phyloP scores from a whole-genome alignment of 768 basidiomycete genomes.

The Auriscalpium microsporum region DNA sequence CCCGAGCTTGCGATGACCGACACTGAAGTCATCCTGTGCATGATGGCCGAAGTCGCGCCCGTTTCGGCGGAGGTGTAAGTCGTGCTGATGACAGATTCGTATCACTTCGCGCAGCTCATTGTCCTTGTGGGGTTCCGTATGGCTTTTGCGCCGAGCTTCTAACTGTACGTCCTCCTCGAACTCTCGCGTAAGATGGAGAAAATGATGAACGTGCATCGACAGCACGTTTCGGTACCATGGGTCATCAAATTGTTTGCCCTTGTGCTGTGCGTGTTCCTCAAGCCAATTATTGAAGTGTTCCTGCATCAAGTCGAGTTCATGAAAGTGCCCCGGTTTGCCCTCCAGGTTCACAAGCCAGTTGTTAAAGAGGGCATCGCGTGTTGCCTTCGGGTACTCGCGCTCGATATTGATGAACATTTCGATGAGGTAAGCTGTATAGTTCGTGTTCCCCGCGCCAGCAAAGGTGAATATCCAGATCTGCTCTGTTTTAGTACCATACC shows the following conservation, averaged over 20 bases:
- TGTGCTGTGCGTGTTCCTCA: slow-evolving; percentile 13
- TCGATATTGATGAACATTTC: slow-evolving; percentile 7
- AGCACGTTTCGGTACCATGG: slow-evolving; percentile 22
- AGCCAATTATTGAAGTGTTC: slow-evolving; percentile 28
- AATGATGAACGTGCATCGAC: slow-evolving; percentile 25
- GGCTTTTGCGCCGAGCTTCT: slow-evolving; percentile 12
- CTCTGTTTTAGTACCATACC: not conserved
- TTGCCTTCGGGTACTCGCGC: not conserved
- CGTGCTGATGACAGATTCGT: not conserved
- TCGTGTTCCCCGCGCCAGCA: slow-evolving; percentile 3
- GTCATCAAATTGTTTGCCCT: slow-evolving; percentile 19
- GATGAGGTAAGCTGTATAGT: slow-evolving; percentile 6
- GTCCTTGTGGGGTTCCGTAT: slow-evolving; percentile 15
- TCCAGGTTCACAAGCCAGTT: slow-evolving; percentile 15
- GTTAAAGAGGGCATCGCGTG: not conserved
- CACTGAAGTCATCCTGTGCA: not conserved
- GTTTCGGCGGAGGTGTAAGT: not conserved
- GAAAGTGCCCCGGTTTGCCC: slow-evolving; percentile 7
- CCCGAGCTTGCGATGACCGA: not conserved
- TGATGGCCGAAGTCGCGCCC: slow-evolving; percentile 1
- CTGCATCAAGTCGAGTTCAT: slow-evolving; percentile 19
- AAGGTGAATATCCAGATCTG: slow-evolving; percentile 10
- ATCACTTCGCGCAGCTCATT: not conserved
- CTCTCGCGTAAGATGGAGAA: slow-evolving; percentile 24
- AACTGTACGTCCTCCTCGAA: slow-evolving; percentile 19